These are phyloP conservation scores for Ophiostoma australiae DNA, from an alignment of 2,329 filamentous ascomycete species.

Conservation along the genomic window DNA sequence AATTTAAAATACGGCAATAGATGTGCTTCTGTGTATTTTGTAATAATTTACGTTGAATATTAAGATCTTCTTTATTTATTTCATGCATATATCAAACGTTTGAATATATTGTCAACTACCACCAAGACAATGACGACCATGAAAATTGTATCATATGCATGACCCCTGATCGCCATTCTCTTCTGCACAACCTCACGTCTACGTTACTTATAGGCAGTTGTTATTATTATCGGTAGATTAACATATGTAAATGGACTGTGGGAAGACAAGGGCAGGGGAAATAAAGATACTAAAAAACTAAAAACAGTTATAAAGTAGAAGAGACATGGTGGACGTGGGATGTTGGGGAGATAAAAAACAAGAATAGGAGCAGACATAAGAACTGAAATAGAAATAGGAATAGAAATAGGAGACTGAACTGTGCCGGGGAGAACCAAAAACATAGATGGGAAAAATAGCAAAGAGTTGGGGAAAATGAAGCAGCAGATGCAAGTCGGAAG, in stretches of 20 bases:
- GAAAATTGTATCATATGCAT: too few species aligned
- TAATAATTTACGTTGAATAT: too few species aligned
- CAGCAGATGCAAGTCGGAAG: neutral
- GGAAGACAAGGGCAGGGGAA: neutral
- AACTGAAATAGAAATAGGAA: neutral
- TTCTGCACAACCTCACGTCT: neutral
- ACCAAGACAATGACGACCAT: too few species aligned
- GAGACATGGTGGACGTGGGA: neutral
- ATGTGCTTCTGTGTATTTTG: too few species aligned
- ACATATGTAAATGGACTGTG: neutral
- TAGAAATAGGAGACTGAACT: neutral
- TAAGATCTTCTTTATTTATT: too few species aligned
- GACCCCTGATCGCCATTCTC: neutral
- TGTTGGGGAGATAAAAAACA: neutral
- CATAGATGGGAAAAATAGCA: neutral
- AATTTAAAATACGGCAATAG: too few species aligned
- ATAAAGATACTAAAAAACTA: conserved; percentile 3
- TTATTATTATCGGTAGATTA: neutral
- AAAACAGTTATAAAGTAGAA: neutral
- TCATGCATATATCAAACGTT: too few species aligned
- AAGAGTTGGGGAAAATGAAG: neutral
- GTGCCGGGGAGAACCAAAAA: neutral
- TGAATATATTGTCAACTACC: too few species aligned
- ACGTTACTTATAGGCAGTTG: neutral
- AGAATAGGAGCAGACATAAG: neutral